Evolutionary conservation across 805 yeast species (phyloP), one percentile per base, ranked within the genome.

Genomic region (Barnettozyma botsteinii): DNA sequence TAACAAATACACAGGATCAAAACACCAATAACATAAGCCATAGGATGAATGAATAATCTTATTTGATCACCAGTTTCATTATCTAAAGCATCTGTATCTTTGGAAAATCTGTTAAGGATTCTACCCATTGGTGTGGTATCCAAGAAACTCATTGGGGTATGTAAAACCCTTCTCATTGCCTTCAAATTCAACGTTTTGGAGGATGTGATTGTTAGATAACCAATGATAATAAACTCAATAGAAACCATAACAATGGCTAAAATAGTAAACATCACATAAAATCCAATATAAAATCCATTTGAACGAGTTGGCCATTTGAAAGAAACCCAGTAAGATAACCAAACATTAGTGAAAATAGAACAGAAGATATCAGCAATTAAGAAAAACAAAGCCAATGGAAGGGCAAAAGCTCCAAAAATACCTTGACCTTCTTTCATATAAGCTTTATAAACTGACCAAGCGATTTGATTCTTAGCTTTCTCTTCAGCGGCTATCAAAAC

Each of bases 101-200:
- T 85, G 2, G 94, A 81, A 59, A 86, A 87, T 50, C 95, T 68
- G 61, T 85, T 87, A 57, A 88, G 66, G 43, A 87, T 79, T 49
- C 96, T 71, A 2, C 96, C 96, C 69, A 85, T 72, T 14, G 96
- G 96, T 0, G 94, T 84, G 10, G 86, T 77, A 55, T 88, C 96
- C 62, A 86, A 71, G 57, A 76, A 88, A 1, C 79, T 62, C 91
- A 85, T 85, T 35, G 95, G 95, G 2, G 93, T 79, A 45, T 79
- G 79, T 44, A 87, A 63, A 13, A 87, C 67, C 27, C 67, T 72
- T 33, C 69, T 60, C 39, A 80, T 67, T 0, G 95, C 88, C 36
- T 52, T 50, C 31, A 80, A 64, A 53, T 86, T 86, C 55, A 87
- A 64, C n/a, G 52, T 56, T 40, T 62, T 72, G 3, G 86, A 70